Base-by-base conservation (phyloP, 2,329 filamentous ascomycete species). In the Xylariaceae sp. region DNA sequence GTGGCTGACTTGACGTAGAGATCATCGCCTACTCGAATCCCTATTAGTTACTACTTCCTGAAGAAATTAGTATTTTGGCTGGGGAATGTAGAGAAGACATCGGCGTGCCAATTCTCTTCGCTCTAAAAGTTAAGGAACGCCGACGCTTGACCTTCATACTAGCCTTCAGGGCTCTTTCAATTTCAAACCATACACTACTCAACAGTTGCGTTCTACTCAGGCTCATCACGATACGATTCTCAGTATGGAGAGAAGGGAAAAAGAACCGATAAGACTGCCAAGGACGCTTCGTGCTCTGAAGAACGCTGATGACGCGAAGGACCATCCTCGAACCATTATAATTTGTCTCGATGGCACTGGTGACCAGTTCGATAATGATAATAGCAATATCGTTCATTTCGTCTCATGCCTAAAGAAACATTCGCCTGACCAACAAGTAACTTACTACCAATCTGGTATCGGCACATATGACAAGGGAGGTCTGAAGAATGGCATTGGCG, bases 351-450 rank as follows among this genome's bases (percentile, higher is more conserved):
- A 58, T 42, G 55, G 55, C 9, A 58, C 55, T 4, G 55, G 55
- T n/a, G 52, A 55, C 24, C 55, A 58, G 30, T 58, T 58, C 29
- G 52, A 58, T 33, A 53, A 58, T 16, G 55, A 58, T 13, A 58
- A 58, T 10, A 58, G 55, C 24, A 58, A 58, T 20, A 48, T 55
- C 13, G 55, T 58, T 15, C 52, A 58, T 36, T 58, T 58, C 18
- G 30, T 58, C 15, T 58, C 55, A 9, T 55, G 55, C 18, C 48
- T 58, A 1, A 58, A 52, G 13, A 58, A 58, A 21, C 55, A 58
- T 36, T 51, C 52, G 1, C 55, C 51, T 13, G 52, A 55, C 13
- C 30, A 55, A 8, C 55, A 58, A 30, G 44, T 55, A 4, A 58
- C 55, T 5, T 58, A 58, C 24, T 58, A 58, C 36, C 55, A 58